Conservation (phyloP, 768 basidiomycete genomes). For the Boletus reticuloceps region DNA sequence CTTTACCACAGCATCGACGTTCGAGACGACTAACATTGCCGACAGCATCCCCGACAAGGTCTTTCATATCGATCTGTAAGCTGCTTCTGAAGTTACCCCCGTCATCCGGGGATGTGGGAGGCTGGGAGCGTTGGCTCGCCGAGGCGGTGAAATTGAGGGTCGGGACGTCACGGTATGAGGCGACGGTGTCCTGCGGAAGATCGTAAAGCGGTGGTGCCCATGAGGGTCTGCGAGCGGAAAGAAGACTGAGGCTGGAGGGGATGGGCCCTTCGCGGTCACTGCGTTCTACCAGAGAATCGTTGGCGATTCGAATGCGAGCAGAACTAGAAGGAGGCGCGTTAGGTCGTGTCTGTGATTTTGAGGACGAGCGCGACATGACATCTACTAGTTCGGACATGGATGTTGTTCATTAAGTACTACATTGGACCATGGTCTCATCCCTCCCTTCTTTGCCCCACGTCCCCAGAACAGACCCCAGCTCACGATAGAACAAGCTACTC, state of each 20-base stretch:
- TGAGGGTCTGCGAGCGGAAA: slow-evolving; percentile 33
- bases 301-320: slow-evolving; percentile 21
- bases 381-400: no score
- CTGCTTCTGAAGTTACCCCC: slow-evolving; percentile 55
- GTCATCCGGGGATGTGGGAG: slow-evolving; percentile 46
- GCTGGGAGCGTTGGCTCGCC: slow-evolving; percentile 10
- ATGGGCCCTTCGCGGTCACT: slow-evolving; percentile 23
- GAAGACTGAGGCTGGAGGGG: slow-evolving; percentile 29
- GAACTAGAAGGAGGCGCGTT: neutral
- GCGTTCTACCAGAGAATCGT: slow-evolving; percentile 14
- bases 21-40: slow-evolving; percentile 60
- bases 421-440: no score
- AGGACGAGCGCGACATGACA: slow-evolving; percentile 2
- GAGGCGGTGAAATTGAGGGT: slow-evolving; percentile 16
- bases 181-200: slow-evolving; percentile 25
- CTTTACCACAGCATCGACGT: neutral
- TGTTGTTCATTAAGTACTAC: no score
- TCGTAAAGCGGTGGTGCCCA: slow-evolving; percentile 33
- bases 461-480: slow-evolving; percentile 59
- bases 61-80: slow-evolving; percentile 77
- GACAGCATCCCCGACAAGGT: slow-evolving; percentile 75
- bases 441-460: slow-evolving; percentile 42
- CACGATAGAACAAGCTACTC: slow-evolving; percentile 72
- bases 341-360: slow-evolving; percentile 16
- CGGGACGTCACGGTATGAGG: slow-evolving; percentile 32